Evolutionary conservation across 108 stramenopile genomes (phyloP), one percentile per base, ranked within the genome.

Genomic region (Fragilariopsis cylindrus): DNA sequence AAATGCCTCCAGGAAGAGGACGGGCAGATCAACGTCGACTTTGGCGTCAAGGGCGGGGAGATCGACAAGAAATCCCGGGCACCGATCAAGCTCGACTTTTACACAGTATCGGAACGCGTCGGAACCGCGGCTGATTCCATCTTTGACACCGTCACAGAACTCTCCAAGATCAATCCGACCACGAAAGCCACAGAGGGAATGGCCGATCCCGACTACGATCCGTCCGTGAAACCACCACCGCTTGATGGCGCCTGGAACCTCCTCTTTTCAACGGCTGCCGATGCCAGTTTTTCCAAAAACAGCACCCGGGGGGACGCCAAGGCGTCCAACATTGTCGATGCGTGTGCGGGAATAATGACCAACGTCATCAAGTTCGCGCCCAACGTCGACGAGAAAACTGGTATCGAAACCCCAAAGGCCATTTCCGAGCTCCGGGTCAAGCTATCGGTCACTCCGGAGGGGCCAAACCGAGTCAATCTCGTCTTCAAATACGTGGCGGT

Each of bases 21-120:
- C 67, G 88, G 88, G 18, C 74, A 81, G 53, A 71, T 83, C 48
- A 62, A 76, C 45, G 70, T 89, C 18, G 85, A 86, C 47, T 86
- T 85, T 68, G 88, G 88, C 9, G 82, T 85, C 15, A 86, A 83
- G 47, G 88, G 88, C 0, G 88, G 88, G 1, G 88, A 89, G 63
- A 54, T 89, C 7, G 76, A 86, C 55, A 68, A 50, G n/a, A 87
- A 74, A 49, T 70, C 75, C 3, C 76, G 86, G 40, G 84, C 82
- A 3, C 88, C 88, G 18, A 74, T 73, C 73, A 86, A 87, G 75
- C 76, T 89, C 1, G 75, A 85, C 57, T 89, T 76, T 68, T 85
- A 87, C 65, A 45, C 80, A 47, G 85, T 89, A 9, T 83, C 82
- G 16, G 65, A 76, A 5, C 72, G 77, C 1, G 82, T 83, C 4